phyloP scores from a whole-genome alignment of 2,329 filamentous ascomycete species.

The Corinectria fuckeliana region DNA sequence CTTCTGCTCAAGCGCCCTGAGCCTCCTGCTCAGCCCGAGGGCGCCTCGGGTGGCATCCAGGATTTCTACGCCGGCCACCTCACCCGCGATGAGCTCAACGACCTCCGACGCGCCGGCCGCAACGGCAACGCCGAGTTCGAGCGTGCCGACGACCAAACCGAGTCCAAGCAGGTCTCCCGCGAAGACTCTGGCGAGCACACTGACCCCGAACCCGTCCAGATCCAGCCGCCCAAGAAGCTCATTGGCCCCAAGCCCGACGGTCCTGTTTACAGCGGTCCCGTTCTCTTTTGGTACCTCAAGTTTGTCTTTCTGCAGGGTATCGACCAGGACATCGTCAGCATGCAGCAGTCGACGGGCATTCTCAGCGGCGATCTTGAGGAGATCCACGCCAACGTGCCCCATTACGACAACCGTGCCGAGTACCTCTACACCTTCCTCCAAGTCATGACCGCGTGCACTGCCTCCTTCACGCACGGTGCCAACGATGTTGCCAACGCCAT shows the following conservation, averaged over 20 bases:
- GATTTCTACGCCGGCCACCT: constrained; percentile 64
- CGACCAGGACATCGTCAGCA: constrained; percentile 37
- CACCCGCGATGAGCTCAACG: constrained; percentile 58
- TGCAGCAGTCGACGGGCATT: constrained; percentile 51
- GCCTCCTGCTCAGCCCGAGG: constrained; percentile 67
- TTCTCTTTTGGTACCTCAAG: constrained; percentile 38
- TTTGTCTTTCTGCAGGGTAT: constrained; percentile 33
- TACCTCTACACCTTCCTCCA: constrained; percentile 68
- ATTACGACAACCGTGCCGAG: constrained; percentile 65
- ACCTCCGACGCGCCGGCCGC: constrained; percentile 44
- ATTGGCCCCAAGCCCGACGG: constrained; percentile 33
- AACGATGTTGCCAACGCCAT: constrained; percentile 71
- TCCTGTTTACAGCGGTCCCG: neutral
- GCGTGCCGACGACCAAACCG: constrained; percentile 27
- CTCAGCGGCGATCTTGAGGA: constrained; percentile 60
- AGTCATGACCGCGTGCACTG: constrained; percentile 66
- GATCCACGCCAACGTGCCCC: constrained; percentile 62
- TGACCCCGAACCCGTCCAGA: constrained; percentile 12
- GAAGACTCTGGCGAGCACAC: neutral
- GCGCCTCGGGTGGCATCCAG: constrained; percentile 60
- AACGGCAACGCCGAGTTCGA: constrained; percentile 31
- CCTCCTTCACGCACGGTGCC: constrained; percentile 70
- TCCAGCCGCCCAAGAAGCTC: constrained; percentile 26
- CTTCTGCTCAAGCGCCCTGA: constrained; percentile 55
- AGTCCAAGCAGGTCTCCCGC: constrained; percentile 31